Evolutionary conservation across 805 yeast species (phyloP), one percentile per base, ranked within the genome.

Genomic region (Torulaspora gathmanii): DNA sequence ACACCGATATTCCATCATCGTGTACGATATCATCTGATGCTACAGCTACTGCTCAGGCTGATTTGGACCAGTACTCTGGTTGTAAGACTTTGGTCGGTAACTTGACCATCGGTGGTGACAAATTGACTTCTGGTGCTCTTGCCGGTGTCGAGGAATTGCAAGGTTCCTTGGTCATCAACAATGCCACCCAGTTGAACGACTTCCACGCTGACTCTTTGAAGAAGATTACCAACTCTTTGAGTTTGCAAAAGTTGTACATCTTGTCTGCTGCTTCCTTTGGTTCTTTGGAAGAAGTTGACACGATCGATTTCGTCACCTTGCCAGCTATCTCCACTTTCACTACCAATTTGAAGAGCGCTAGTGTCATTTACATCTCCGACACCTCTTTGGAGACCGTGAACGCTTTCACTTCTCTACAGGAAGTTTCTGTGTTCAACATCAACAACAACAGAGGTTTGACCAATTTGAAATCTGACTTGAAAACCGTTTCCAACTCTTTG

Each of bases 391-490:
- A 74, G 61, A 70, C 82, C 40, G 77, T 86, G 61, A 78, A 75
- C 45, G 93, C 93, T 69, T 74, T 84, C 61, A 50, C 67, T 27
- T 66, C 67, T 55, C 70, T 75, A 53, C 57, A 66, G 38, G 54
- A 64, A 49, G 74, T 73, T 42, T 72, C 70, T 50, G 78, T 76
- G 41, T 82, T 83, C 72, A 75, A 91, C 74, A 78, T 93, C 62
- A 90, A 89, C 89, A 93, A 93, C 84, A 93, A 93, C 81, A 72
- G 68, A 56, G 78, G 82, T 66, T 79, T 93, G 68, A 79, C 74
- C 57, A 68, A 86, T 49, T 78, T 85, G 58, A 77, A 83, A 65
- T 81, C 91, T 42, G 79, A 79, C 52, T 77, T 91, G 65, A 70
- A 80, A 68, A 70, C 84, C 49, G 93, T 89, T 53, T 78, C 91